These are phyloP conservation scores for Dactylellina sp. DNA, from an alignment of 2,329 filamentous ascomycete genomes.

Conservation along the genomic window DNA sequence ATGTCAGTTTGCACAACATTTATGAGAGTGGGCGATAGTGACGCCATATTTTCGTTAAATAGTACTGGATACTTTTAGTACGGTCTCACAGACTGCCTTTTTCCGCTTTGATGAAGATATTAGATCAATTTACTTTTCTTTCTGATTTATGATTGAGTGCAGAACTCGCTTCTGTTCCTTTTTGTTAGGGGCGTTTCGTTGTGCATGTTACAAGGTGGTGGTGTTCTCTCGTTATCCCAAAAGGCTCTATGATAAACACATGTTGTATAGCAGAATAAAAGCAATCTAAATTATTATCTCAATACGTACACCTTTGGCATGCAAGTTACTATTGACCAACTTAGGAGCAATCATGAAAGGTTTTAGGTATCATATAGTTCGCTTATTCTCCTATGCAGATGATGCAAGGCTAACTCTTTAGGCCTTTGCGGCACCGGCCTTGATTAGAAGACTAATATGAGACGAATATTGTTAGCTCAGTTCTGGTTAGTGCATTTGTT, in stretches of 20 bases:
- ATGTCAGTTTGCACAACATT: conserved; percentile 56
- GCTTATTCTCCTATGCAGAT: conserved; percentile 19
- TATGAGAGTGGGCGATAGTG: conserved; percentile 54
- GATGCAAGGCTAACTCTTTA: conserved; percentile 62
- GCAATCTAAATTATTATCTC: neutral
- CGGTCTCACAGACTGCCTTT: conserved; percentile 5
- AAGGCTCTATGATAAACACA: neutral
- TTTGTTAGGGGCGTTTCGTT: neutral
- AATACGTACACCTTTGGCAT: neutral
- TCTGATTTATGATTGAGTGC: neutral
- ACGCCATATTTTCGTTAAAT: neutral
- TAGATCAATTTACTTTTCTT: neutral
- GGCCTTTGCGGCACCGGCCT: conserved; percentile 83
- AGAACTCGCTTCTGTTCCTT: neutral
- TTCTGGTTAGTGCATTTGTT: neutral
- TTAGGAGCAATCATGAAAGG: neutral
- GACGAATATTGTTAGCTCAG: conserved; percentile 56
- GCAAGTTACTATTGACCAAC: neutral
- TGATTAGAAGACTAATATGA: conserved; percentile 78
- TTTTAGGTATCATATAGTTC: neutral
- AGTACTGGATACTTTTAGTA: neutral
- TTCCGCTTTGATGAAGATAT: too few species aligned
- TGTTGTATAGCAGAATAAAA: conserved; percentile 3
- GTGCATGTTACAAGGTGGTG: neutral
- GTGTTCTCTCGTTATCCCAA: neutral